phyloP scores from a whole-genome alignment of 306 rosid species.

The Pueraria montana region DNA sequence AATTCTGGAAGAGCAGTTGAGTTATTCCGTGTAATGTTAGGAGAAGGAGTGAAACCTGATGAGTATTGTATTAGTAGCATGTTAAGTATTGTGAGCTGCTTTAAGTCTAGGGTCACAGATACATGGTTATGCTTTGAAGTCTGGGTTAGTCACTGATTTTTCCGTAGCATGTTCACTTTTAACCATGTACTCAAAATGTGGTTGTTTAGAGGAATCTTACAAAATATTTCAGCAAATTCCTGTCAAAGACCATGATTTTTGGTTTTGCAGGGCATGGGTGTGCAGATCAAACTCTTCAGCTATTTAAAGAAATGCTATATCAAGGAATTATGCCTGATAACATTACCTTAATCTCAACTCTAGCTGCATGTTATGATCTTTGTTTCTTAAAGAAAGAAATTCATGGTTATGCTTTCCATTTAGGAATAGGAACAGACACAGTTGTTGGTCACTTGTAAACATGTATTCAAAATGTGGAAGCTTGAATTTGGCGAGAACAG shows the following conservation, averaged over 20 bases:
- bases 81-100: conserved; percentile 65
- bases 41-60: conserved; percentile 65
- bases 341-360: conserved; percentile 56
- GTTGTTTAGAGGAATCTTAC: conserved; percentile 68
- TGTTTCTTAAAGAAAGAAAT: conserved; percentile 59
- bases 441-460: conserved; percentile 68
- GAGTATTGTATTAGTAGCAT: conserved; percentile 69
- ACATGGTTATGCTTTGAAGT: conserved; percentile 66
- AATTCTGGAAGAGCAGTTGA: conserved; percentile 54
- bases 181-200: conserved; percentile 81
- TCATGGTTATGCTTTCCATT: conserved; percentile 66
- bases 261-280: conserved; percentile 64
- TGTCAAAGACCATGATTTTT: conserved; percentile 52
- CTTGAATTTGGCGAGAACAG: conserved; percentile 64
- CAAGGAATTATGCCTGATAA: conserved; percentile 59
- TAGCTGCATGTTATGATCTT: conserved; percentile 67
- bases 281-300: conserved; percentile 64
- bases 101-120: conserved; percentile 67
- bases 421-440: conserved; percentile 54
- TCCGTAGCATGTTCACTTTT: conserved; percentile 75
- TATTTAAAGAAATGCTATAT: conserved; percentile 67
- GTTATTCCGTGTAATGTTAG: conserved; percentile 66
- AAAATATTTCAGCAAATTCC: conserved; percentile 52
- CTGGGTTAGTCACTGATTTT: conserved; percentile 56
- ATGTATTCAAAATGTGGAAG: conserved; percentile 75